Conservation (phyloP, 2,329 filamentous ascomycete genomes). For the Alternaria gaisen region DNA sequence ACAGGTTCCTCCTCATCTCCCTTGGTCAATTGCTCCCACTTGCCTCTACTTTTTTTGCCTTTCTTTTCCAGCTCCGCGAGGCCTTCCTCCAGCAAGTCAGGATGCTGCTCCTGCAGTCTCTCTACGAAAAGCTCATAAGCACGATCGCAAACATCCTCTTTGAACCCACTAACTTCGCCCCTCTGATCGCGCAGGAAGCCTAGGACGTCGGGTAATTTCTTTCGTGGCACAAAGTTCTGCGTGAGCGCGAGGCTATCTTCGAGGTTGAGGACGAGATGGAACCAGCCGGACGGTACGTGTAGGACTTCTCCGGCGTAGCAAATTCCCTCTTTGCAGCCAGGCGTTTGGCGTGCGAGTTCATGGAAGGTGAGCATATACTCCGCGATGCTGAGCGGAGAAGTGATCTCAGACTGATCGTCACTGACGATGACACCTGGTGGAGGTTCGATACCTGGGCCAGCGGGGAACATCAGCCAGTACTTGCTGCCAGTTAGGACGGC, state of each 20-base stretch:
- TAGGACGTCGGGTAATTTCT: slow-evolving; percentile 77
- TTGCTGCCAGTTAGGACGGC: slow-evolving; percentile 88
- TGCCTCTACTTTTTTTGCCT: slow-evolving; percentile 72
- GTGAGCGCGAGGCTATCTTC: slow-evolving; percentile 87
- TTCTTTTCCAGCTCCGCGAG: slow-evolving; percentile 71
- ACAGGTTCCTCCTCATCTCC: slow-evolving; percentile 54
- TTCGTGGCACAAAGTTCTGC: slow-evolving; percentile 89
- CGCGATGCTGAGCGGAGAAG: slow-evolving; percentile 91
- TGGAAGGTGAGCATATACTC: slow-evolving; percentile 96
- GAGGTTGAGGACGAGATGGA: slow-evolving; percentile 93
- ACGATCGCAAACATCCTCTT: slow-evolving; percentile 73
- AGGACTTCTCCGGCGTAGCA: slow-evolving; percentile 85
- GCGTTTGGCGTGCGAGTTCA: slow-evolving; percentile 75
- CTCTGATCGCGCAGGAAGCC: slow-evolving; percentile 82
- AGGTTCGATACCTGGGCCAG: slow-evolving; percentile 66
- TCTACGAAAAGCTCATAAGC: slow-evolving; percentile 76
- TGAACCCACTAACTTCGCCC: slow-evolving; percentile 89
- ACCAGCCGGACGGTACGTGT: slow-evolving; percentile 95
- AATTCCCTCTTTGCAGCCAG: slow-evolving; percentile 85
- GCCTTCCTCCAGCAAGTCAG: slow-evolving; percentile 70
- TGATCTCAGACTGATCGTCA: slow-evolving; percentile 89
- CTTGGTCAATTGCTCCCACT: slow-evolving; percentile 83
- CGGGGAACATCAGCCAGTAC: slow-evolving; percentile 99
- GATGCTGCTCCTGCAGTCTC: slow-evolving; percentile 69
- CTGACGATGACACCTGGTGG: slow-evolving; percentile 93